A percentile compares a stretch with the other conserved stretches of the same genome.
phyloP scores from a whole-genome alignment of 805 yeast species.

The Zygosaccharomyces gambellarensis region DNA sequence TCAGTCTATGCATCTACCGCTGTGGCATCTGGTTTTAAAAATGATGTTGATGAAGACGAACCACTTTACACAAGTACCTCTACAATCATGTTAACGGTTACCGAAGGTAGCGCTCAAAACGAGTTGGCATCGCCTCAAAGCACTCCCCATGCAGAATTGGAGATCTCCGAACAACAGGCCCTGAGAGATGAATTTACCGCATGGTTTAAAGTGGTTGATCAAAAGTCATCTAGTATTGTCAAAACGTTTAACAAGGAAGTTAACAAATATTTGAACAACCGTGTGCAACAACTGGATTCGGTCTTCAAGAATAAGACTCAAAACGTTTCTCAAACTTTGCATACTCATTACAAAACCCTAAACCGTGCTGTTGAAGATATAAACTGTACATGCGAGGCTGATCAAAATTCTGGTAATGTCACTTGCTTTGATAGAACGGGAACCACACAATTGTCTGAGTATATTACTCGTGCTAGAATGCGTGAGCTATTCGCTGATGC shows the following conservation, averaged over 20 bases:
- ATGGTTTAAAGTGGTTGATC: constrained; percentile 37
- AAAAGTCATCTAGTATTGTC: constrained; percentile 38
- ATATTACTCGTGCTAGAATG: constrained; percentile 44
- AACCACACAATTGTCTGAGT: constrained; percentile 34
- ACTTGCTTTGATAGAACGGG: constrained; percentile 35
- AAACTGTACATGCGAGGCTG: constrained; percentile 33
- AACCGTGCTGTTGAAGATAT: constrained; percentile 37
- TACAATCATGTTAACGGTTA: constrained; percentile 19
- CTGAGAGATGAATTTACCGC: constrained; percentile 36
- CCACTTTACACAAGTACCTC: constrained; percentile 19
- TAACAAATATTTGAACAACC: constrained; percentile 25
- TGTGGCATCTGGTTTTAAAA: constrained; percentile 7
- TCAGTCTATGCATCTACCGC: neutral
- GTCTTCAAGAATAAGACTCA: constrained; percentile 35
- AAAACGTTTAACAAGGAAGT: constrained; percentile 39
- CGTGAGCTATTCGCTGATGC: constrained; percentile 40
- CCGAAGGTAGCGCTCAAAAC: constrained; percentile 9
- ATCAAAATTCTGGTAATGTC: constrained; percentile 32
- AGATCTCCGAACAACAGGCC: constrained; percentile 21
- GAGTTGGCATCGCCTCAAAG: constrained; percentile 9
- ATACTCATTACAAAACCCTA: constrained; percentile 26
- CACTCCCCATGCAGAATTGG: constrained; percentile 10
- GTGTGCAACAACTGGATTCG: constrained; percentile 29
- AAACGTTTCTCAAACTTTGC: constrained; percentile 28
- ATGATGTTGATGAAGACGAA: constrained; percentile 11